These are phyloP conservation scores for Aspergillus alliaceus DNA, from an alignment of 2,329 filamentous ascomycete genomes.

Conservation along the genomic window DNA sequence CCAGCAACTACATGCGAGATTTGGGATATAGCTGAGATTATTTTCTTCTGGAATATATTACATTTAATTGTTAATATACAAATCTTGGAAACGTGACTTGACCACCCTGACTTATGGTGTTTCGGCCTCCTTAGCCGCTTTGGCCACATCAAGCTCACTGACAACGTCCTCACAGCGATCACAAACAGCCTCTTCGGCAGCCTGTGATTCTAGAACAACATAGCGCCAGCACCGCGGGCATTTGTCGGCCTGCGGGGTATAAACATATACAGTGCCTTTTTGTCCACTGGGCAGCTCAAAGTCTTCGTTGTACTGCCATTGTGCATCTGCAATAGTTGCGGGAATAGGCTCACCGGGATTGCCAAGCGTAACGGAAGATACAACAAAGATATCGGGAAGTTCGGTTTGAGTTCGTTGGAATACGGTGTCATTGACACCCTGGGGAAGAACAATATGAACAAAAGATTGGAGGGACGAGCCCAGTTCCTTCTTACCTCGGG, in stretches of 20 bases:
- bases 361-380: conserved; percentile 62
- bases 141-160: conserved; percentile 27
- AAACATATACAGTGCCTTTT: conserved; percentile 40
- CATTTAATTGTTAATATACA: neutral
- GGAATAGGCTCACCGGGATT: conserved; percentile 29
- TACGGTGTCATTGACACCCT: conserved; percentile 17
- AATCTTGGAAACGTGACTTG: neutral
- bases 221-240: conserved; percentile 91
- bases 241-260: conserved; percentile 60
- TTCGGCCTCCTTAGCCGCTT: neutral
- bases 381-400: conserved; percentile 66
- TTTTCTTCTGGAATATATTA: neutral
- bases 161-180: conserved; percentile 70
- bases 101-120: neutral
- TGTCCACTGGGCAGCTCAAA: conserved; percentile 38
- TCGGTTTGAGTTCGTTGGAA: conserved; percentile 44
- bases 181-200: conserved; percentile 66
- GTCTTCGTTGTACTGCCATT: conserved; percentile 46
- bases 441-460: conserved; percentile 50
- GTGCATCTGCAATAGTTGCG: conserved; percentile 27
- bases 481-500: conserved; percentile 68
- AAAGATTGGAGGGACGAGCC: conserved; percentile 79
- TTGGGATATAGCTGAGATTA: neutral
- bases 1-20: neutral
- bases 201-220: conserved; percentile 53